Conservation (phyloP, 345 rosid species). For the Alliaria petiolata region DNA sequence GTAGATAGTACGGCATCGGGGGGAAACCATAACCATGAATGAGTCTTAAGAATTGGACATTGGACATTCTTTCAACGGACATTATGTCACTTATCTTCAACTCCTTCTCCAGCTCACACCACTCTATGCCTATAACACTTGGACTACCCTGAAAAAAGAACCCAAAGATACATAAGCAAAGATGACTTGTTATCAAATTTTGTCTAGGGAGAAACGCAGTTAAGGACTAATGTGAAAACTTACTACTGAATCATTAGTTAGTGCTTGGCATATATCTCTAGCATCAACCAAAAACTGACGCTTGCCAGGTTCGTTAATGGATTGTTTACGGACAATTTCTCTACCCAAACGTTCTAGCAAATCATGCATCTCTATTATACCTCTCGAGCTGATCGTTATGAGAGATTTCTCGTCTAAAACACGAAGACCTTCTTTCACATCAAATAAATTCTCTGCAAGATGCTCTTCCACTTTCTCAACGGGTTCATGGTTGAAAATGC, state of each 20-base stretch:
- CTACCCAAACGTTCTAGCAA: constrained; percentile 24
- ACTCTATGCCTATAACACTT: constrained; percentile 3
- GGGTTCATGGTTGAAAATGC: neutral
- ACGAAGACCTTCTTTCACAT: neutral
- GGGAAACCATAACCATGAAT: too few relatives aligned
- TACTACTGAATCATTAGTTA: neutral
- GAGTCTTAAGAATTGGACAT: constrained; percentile 20
- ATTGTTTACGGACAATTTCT: constrained; percentile 25
- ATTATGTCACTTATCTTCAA: neutral
- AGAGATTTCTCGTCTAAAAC: constrained; percentile 29
- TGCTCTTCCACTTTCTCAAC: neutral
- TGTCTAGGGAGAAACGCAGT: neutral
- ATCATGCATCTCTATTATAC: constrained; percentile 20
- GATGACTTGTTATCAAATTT: neutral
- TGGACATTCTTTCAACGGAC: constrained; percentile 7
- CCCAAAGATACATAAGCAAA: neutral
- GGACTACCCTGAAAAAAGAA: neutral
- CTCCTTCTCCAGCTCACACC: neutral
- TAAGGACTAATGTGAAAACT: neutral
- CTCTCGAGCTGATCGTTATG: neutral
- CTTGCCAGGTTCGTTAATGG: constrained; percentile 3
- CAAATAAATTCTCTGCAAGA: neutral
- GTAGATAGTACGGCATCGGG: too few relatives aligned
- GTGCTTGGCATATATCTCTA: constrained; percentile 17
- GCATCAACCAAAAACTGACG: constrained; percentile 22